Evolutionary conservation across 345 rosid genomes (phyloP).

Genomic region (Moringa oleifera): DNA sequence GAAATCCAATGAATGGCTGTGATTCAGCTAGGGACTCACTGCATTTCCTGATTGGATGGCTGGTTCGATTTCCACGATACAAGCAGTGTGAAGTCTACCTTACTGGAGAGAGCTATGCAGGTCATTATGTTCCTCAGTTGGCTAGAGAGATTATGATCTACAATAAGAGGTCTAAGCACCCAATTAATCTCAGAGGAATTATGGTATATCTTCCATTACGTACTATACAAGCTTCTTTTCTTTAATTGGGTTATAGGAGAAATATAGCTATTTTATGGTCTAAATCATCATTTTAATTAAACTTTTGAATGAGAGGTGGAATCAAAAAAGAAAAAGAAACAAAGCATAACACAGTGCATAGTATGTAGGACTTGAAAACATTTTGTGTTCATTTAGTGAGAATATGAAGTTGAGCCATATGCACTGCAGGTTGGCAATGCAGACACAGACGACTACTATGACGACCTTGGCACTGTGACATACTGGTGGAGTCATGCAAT

Average conservation of each 20-base stretch:
- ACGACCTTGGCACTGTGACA: conserved; percentile 90
- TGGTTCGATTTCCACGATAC: conserved; percentile 78
- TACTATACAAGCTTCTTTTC: too few species aligned
- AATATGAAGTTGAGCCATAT: too few species aligned
- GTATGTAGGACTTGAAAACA: too few species aligned
- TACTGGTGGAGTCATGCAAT: conserved; percentile 99
- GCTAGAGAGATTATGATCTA: conserved; percentile 65
- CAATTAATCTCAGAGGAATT: conserved; percentile 78
- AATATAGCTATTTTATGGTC: too few species aligned
- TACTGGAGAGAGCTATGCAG: conserved; percentile 97
- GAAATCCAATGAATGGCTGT: conserved; percentile 2
- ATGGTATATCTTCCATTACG: too few species aligned
- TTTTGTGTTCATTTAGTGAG: too few species aligned
- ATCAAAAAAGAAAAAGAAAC: too few species aligned
- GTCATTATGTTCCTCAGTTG: conserved; percentile 96
- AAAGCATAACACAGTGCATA: too few species aligned
- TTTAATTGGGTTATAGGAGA: too few species aligned
- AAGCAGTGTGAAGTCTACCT: conserved; percentile 62
- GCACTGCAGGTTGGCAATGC: conserved; percentile 85
- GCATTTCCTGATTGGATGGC: conserved; percentile 68
- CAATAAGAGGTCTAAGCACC: conserved; percentile 49
- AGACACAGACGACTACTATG: conserved; percentile 86
- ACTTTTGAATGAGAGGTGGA: not conserved
- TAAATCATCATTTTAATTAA: too few species aligned
- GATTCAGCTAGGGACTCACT: conserved; percentile 79